These are phyloP conservation scores for Rhizophagus prolifer DNA, from an alignment of 192 early-diverging fungal species.

Conservation along the genomic window DNA sequence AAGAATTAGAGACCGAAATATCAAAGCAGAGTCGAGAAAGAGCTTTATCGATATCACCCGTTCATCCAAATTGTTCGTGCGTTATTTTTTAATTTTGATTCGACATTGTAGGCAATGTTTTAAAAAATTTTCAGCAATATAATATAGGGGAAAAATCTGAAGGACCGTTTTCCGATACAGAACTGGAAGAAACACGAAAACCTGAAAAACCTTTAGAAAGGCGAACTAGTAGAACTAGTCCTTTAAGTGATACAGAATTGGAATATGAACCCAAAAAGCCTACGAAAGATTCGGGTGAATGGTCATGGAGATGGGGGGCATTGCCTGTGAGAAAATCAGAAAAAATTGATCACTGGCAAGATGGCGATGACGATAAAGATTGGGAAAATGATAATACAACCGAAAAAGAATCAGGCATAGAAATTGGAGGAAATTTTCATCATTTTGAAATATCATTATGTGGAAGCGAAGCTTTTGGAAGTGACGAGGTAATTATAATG, in stretches of 20 bases:
- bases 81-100: background rate
- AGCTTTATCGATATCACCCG: background rate
- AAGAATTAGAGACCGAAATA: background rate
- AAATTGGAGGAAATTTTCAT: conserved; percentile 42
- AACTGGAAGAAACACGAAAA: conserved; percentile 26
- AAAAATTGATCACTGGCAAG: conserved; percentile 34
- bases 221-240: conserved; percentile 32
- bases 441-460: conserved; percentile 60
- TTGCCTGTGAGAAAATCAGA: conserved; percentile 56
- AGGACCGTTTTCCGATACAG: conserved; percentile 27
- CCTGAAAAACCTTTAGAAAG: conserved; percentile 25
- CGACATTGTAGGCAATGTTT: background rate
- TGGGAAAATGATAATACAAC: conserved; percentile 30
- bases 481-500: conserved; percentile 37
- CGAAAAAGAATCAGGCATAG: conserved; percentile 32
- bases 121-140: background rate
- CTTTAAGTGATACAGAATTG: conserved; percentile 63
- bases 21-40: background rate
- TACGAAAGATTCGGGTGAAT: conserved; percentile 40
- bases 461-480: conserved; percentile 46
- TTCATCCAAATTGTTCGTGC: conserved; percentile 24
- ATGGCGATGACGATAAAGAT: conserved; percentile 36
- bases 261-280: conserved; percentile 33
- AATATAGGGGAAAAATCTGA: conserved; percentile 20
- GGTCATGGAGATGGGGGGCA: conserved; percentile 77